A percentile compares a stretch with the other conserved stretches of the same genome.
Conservation (phyloP, 192 early-diverging fungal genomes). For the Neocallimastix lanati region DNA sequence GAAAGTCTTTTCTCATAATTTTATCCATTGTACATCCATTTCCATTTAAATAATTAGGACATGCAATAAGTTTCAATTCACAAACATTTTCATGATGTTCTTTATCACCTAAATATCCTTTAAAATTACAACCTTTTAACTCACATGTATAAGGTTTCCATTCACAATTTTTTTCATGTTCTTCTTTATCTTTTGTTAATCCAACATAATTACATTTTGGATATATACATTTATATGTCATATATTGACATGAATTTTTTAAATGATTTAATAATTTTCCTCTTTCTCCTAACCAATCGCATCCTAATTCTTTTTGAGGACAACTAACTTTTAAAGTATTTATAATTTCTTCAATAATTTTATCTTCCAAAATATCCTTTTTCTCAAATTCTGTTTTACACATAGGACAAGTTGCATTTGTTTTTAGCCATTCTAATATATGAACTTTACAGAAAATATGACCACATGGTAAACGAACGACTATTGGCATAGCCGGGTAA, state of each 20-base stretch:
- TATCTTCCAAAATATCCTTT: neutral
- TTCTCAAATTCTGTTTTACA: neutral
- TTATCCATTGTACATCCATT: neutral
- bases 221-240: neutral
- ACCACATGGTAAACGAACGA: neutral
- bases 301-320: neutral
- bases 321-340: neutral
- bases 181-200: neutral
- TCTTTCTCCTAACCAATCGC: neutral
- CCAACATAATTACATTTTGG: neutral
- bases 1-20: neutral
- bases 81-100: neutral
- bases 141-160: neutral
- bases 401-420: neutral
- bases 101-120: neutral
- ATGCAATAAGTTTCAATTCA: neutral
- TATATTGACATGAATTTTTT: neutral
- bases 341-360: neutral
- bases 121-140: neutral
- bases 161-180: neutral
- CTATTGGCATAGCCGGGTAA: neutral
- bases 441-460: neutral
- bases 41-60: neutral
- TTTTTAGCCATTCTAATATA: neutral
- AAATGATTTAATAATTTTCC: neutral